Evolutionary conservation across 805 yeast genomes (phyloP).

Genomic region (Starmera pachycereana): DNA sequence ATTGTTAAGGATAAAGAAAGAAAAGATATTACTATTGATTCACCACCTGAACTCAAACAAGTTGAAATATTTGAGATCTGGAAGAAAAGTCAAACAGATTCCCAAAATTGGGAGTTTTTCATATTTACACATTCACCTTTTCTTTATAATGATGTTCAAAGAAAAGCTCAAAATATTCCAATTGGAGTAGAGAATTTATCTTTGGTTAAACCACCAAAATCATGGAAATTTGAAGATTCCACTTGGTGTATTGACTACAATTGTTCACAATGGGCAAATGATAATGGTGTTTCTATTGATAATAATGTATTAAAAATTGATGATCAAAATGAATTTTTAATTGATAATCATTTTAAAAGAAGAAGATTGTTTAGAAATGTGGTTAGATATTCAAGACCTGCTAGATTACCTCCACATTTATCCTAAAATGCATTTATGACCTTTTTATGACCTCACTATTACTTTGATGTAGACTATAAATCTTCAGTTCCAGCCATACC

Average conservation of each 20-base stretch:
- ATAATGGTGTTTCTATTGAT: constrained; percentile 26
- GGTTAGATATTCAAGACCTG: constrained; percentile 33
- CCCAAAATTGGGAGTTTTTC: constrained; percentile 52
- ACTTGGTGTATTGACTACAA: constrained; percentile 58
- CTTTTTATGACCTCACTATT: background rate
- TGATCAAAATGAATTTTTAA: constrained; percentile 39
- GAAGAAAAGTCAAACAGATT: constrained; percentile 43
- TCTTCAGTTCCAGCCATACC: constrained; percentile 33
- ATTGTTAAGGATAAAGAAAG: constrained; percentile 27
- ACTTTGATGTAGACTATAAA: background rate
- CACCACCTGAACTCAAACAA: constrained; percentile 43
- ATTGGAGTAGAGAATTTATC: constrained; percentile 46
- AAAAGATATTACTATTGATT: constrained; percentile 58
- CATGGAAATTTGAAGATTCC: constrained; percentile 62
- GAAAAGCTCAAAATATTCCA: constrained; percentile 48
- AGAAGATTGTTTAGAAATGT: constrained; percentile 47
- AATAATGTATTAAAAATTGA: constrained; percentile 17
- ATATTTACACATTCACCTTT: constrained; percentile 47
- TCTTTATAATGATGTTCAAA: constrained; percentile 33
- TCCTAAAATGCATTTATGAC: background rate
- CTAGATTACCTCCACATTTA: constrained; percentile 20
- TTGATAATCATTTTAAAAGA: constrained; percentile 42
- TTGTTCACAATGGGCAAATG: constrained; percentile 41
- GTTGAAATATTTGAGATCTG: constrained; percentile 77
- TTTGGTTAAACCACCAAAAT: constrained; percentile 54